Percentiles rank a stretch among this genome's conserved stretches.
These are phyloP conservation scores for Fagus sylvatica DNA, from an alignment of 306 rosid genomes.

Conservation along the genomic window DNA sequence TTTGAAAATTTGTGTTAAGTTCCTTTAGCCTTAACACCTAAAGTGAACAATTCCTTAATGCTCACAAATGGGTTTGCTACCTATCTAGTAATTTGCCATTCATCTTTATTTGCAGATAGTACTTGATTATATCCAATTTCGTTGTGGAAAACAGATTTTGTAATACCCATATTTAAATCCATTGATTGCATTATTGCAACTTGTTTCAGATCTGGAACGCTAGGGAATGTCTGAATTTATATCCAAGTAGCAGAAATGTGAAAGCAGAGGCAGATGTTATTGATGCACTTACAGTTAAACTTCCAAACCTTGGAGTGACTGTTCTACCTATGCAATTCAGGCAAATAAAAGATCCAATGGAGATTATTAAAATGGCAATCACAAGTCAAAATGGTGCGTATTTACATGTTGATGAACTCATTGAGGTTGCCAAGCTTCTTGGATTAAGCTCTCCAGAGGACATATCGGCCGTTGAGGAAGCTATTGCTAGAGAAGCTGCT, in stretches of 20 bases:
- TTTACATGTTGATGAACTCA: conserved; percentile 91
- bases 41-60: background rate
- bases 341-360: conserved; percentile 94
- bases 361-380: conserved; percentile 84
- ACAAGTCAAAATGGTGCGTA: conserved; percentile 85
- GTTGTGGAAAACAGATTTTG: background rate
- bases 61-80: background rate
- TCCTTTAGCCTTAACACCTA: no score
- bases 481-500: conserved; percentile 99
- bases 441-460: conserved; percentile 80
- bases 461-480: conserved; percentile 85
- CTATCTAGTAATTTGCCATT: background rate
- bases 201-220: conserved; percentile 94
- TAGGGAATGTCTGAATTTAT: conserved; percentile 83
- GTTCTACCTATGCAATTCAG: conserved; percentile 94
- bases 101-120: background rate
- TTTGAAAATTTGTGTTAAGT: no score
- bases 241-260: conserved; percentile 65
- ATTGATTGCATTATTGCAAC: conserved; percentile 32
- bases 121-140: background rate
- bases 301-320: conserved; percentile 94
- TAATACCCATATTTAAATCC: background rate
- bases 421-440: conserved; percentile 89
- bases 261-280: conserved; percentile 81
- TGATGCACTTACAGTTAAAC: conserved; percentile 79